phyloP scores from a whole-genome alignment of 2,329 filamentous ascomycete species.

The Apiospora malaysiana region DNA sequence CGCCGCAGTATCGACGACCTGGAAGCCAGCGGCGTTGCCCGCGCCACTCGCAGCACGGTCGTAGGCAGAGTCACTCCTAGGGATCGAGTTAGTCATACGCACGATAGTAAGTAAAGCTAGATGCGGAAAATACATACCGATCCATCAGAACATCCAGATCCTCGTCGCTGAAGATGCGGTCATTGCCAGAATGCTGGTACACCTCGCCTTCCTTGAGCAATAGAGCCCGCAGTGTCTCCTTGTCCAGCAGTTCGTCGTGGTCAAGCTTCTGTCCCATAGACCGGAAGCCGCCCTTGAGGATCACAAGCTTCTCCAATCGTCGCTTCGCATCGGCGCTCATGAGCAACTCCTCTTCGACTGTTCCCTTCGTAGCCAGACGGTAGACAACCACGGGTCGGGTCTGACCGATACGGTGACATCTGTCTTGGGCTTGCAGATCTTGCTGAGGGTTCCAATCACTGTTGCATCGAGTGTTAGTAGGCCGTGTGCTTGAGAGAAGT shows the following conservation, averaged over 20 bases:
- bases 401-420: constrained; percentile 96
- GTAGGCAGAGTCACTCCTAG: constrained; percentile 64
- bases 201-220: constrained; percentile 75
- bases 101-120: neutral
- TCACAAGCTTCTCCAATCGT: constrained; percentile 90
- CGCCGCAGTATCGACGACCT: constrained; percentile 77
- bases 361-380: constrained; percentile 95
- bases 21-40: constrained; percentile 74
- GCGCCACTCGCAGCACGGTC: constrained; percentile 78
- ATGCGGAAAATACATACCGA: constrained; percentile 47
- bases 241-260: constrained; percentile 58
- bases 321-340: constrained; percentile 91
- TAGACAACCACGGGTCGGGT: constrained; percentile 97
- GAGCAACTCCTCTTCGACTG: constrained; percentile 95
- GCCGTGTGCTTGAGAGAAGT: constrained; percentile 85
- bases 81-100: constrained; percentile 22
- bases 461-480: constrained; percentile 76
- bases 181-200: constrained; percentile 63
- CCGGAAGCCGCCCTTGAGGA: constrained; percentile 87
- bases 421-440: constrained; percentile 97
- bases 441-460: constrained; percentile 99
- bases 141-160: constrained; percentile 84
- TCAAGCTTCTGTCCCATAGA: constrained; percentile 69
- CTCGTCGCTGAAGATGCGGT: constrained; percentile 72
- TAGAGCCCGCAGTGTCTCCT: constrained; percentile 65